Evolutionary conservation across 768 basidiomycete species (phyloP), one percentile per base, ranked within the genome.

Genomic region (Serpula lacrymans): DNA sequence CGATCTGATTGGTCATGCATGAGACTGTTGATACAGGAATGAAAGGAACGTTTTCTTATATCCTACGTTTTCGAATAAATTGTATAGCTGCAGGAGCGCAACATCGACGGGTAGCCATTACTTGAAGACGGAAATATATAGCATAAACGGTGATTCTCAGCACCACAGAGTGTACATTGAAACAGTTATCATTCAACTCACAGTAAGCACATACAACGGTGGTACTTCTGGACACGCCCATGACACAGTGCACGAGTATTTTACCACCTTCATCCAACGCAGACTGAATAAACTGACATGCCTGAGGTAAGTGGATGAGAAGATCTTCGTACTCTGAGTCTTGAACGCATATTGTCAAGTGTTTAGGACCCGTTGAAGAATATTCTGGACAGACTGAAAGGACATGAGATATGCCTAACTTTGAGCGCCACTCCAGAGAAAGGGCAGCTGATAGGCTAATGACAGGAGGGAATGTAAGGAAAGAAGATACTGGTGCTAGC

Each of bases 231-330:
- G 82, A 88, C 6, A 87, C 61, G 5, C 85, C 86, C 76, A 84
- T 82, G 8, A 79, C 65, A 53, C 85, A 87, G 46, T 88, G 85
- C 11, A 87, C 79, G 8, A 88, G 70, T 5, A 86, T 75, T 33
- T 64, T 70, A 0, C 82, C 82, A 18, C 73, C 71, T 6, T 46
- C 17, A 7, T 63, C 55, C 28, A 88, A 48, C 3, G 84, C 81
- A 16, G 65, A 46, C 48, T 82, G 69, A 22, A 88, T 85, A 56
- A 85, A 88, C 11, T 52, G 58, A 51, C 80, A 81, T 8, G 79
- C 70, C 13, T 55, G 44, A 3, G 81, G 77, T 2, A 88, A 64
- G 49, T 83, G 72, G n/a, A 81, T 77, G 12, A 87, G 73, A 18
- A 88, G 67, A 47, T 77, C 71, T 42, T 72, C 74, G 30, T 70